These are phyloP conservation scores for Sclerotinia nivalis DNA, from an alignment of 2,329 filamentous ascomycete species.

Conservation along the genomic window DNA sequence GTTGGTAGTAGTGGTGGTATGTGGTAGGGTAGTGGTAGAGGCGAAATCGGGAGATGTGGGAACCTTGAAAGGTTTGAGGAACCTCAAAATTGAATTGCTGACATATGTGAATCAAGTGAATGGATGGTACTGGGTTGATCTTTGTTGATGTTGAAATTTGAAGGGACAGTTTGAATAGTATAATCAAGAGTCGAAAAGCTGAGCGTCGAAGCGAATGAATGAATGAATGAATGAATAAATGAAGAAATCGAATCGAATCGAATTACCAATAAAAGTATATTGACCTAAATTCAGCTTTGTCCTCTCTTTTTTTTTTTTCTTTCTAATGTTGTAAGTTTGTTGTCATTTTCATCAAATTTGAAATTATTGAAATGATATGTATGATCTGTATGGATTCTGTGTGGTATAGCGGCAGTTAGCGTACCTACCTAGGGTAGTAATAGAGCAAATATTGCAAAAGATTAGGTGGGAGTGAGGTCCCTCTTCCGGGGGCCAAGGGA, in stretches of 20 bases:
- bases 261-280: no score
- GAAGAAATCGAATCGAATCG: neutral
- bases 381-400: neutral
- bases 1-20: neutral
- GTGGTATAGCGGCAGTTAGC: neutral
- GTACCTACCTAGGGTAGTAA: neutral
- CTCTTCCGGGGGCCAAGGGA: neutral
- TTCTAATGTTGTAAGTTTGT: neutral
- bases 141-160: neutral
- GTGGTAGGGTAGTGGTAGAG: neutral
- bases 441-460: neutral
- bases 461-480: neutral
- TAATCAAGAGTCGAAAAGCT: no score
- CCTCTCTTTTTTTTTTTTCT: neutral
- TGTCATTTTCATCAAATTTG: slow-evolving; percentile 3
- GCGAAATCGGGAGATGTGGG: neutral
- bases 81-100: slow-evolving; percentile 3
- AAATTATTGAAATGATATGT: neutral
- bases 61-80: neutral
- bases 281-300: neutral
- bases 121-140: neutral
- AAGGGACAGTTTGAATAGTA: no score
- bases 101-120: slow-evolving; percentile 2
- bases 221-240: neutral
- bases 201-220: neutral